Conservation (phyloP, 139 green algal species). For the Chlamydomonas asymmetrica region DNA sequence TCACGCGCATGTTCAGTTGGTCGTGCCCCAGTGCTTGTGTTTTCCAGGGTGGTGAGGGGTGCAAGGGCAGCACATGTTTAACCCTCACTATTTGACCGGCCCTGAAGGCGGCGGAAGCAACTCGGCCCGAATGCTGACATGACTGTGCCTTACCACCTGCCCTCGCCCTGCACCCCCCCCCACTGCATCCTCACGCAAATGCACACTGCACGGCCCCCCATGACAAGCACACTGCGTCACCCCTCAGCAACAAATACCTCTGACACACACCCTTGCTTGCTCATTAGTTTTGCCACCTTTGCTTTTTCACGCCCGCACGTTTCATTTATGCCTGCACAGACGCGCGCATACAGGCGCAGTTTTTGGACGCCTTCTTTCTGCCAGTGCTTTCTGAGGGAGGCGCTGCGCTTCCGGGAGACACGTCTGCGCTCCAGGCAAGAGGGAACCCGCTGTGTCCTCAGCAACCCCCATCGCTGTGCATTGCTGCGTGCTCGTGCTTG, state of each 20-base stretch:
- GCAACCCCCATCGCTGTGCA: too few species aligned
- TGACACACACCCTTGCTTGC: not conserved
- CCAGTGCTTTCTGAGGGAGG: not conserved
- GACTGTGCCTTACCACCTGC: too few species aligned
- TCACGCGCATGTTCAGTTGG: not conserved
- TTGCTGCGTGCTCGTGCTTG: too few species aligned
- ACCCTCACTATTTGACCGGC: too few species aligned
- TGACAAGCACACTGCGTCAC: not conserved
- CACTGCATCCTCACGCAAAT: not conserved
- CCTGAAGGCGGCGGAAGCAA: too few species aligned
- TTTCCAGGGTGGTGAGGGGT: too few species aligned
- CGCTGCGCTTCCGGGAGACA: too few species aligned
- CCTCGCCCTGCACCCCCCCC: too few species aligned
- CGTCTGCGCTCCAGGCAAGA: not conserved
- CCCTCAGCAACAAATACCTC: not conserved
- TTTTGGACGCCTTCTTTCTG: conserved; percentile 28
- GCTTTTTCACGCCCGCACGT: not conserved
- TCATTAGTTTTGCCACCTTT: not conserved
- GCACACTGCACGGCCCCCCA: not conserved
- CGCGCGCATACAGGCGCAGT: conserved; percentile 12
- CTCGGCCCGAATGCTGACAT: too few species aligned
- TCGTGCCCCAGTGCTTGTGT: not conserved
- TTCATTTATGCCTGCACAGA: not conserved
- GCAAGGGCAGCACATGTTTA: too few species aligned
- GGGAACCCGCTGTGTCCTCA: too few species aligned